Evolutionary conservation across 192 early-diverging fungal genomes (phyloP), one percentile per base, ranked within the genome.

Genomic region (Gamsiella multidivaricata): DNA sequence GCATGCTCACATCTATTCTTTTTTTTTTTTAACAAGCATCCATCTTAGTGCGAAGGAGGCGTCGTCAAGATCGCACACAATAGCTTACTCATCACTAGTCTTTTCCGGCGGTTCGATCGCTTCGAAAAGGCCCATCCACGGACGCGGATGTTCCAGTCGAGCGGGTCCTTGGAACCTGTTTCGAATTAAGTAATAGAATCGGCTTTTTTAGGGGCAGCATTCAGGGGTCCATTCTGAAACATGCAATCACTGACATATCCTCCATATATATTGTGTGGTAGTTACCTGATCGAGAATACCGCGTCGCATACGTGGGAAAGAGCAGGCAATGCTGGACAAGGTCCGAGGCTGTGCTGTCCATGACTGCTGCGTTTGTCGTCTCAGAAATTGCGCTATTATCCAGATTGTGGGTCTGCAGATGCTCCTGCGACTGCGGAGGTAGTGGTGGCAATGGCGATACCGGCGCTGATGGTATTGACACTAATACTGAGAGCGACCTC

Each of bases 281-380:
- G 34, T 60, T 78, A 78, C 74, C 65, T 64, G 65, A 64, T 58
- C 54, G 60, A 56, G 75, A 65, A 34, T 65, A 64, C 28, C 70
- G 73, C 32, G 64, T 81, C 3, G 84, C 84, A 72, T 85, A 85
- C 4, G 84, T 85, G 5, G 84, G 84, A 37, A 83, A 83, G 25
- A 85, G 36, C 6, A 85, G 61, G 43, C 84, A 85, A 36, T 85
- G 71, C 4, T 81, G 69, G 5, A 33, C 60, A 26, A 64, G 34
- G 28, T 72, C 70, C 12, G 68, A 65, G 4, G 68, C 32, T 55
- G 36, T 23, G n/a, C 52, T 41, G 7, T 25, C 29, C 22, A 51
- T 28, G 22, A 34, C 43, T 28, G 37, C 7, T 53, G 57, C 17
- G 8, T 14, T 39, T 41, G 54, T 18, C 25, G 42, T 51, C 22